Evolutionary conservation across 768 basidiomycete genomes (phyloP).

Genomic region (Trametes cubensis): DNA sequence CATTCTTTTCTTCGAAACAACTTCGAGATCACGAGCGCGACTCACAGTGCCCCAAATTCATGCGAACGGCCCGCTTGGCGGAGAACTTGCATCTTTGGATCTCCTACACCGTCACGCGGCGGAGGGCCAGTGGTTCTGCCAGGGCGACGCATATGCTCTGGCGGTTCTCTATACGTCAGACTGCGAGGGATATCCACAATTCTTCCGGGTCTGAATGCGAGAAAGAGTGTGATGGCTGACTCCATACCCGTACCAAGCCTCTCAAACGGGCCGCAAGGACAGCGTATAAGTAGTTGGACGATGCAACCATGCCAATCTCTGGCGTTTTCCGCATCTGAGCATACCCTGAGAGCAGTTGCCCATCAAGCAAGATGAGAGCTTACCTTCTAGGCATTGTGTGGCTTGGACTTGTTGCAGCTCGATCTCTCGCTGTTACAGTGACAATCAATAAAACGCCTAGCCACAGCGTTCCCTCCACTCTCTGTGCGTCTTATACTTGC

Average conservation of each 20-base stretch:
- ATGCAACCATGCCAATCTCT: too few relatives aligned
- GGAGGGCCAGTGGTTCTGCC: constrained; percentile 2
- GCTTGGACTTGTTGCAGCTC: constrained; percentile 4
- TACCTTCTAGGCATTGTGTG: not conserved
- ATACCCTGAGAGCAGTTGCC: not conserved
- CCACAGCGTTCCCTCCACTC: constrained; percentile 25
- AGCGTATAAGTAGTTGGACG: not conserved
- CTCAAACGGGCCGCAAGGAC: not conserved
- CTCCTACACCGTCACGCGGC: constrained; percentile 6
- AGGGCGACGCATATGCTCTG: constrained; percentile 9
- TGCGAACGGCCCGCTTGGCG: not conserved
- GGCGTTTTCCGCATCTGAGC: too few relatives aligned
- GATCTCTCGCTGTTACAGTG: constrained; percentile 20
- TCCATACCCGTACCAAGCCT: not conserved
- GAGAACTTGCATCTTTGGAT: not conserved
- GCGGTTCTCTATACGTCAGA: constrained; percentile 10
- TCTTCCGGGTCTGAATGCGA: not conserved
- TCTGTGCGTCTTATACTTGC: constrained; percentile 16
- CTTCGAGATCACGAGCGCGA: not conserved
- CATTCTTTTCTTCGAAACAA: not conserved
- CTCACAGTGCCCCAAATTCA: not conserved
- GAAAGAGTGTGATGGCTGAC: not conserved
- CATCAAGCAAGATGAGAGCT: constrained; percentile 7
- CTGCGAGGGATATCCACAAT: constrained; percentile 2
- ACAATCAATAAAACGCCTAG: constrained; percentile 23